phyloP scores from a whole-genome alignment of 495 filamentous ascomycete species.

The Lepidopterella palustris region DNA sequence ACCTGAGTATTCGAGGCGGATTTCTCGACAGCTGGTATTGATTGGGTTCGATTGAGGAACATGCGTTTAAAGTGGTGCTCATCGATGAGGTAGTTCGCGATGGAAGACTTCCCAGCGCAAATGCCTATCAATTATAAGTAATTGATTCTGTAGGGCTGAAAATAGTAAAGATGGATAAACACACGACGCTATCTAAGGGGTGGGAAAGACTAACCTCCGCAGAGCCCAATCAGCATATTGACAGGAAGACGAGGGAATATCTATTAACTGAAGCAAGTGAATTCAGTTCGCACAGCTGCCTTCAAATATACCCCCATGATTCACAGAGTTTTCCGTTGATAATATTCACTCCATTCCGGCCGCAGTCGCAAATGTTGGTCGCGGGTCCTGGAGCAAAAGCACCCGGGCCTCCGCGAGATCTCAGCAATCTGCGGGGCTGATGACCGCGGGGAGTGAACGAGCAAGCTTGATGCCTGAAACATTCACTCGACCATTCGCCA shows the following conservation, averaged over 20 bases:
- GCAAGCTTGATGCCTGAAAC: slow-evolving; percentile 13
- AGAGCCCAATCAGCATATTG: slow-evolving; percentile 85
- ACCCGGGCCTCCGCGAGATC: neutral
- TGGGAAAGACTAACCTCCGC: slow-evolving; percentile 58
- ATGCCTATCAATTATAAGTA: slow-evolving; percentile 52
- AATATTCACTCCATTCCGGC: neutral
- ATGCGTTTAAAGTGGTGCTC: slow-evolving; percentile 67
- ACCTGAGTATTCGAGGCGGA: slow-evolving; percentile 30
- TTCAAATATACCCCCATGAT: neutral
- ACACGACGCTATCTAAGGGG: neutral
- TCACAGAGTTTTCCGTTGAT: neutral
- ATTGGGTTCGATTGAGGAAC: slow-evolving; percentile 34
- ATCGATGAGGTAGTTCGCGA: slow-evolving; percentile 74
- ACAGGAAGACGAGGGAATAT: neutral
- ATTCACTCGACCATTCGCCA: slow-evolving; percentile 21
- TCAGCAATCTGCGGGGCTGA: neutral
- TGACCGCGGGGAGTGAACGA: neutral
- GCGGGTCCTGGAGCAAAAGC: neutral
- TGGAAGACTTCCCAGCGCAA: slow-evolving; percentile 81
- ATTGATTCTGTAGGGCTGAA: neutral
- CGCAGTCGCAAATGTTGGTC: neutral
- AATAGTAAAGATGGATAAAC: neutral
- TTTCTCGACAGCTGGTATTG: slow-evolving; percentile 24
- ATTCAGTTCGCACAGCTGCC: neutral
- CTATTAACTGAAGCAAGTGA: neutral